phyloP scores from a whole-genome alignment of 2,329 filamentous ascomycete genomes.

The Bretziella fagacearum region DNA sequence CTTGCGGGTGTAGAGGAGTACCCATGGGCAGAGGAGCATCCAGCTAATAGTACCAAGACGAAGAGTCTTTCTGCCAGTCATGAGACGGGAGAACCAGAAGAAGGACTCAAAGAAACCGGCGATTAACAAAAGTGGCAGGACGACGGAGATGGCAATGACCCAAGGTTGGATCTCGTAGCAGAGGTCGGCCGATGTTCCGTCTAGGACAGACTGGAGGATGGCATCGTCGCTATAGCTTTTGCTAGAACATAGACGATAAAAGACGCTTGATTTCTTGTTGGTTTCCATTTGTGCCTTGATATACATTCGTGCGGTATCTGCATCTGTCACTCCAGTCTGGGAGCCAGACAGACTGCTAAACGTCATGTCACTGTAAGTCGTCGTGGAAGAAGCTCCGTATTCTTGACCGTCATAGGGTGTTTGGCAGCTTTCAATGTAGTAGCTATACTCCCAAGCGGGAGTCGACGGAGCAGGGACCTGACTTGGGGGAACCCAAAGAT shows the following conservation, averaged over 20 bases:
- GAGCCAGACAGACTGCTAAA: background rate
- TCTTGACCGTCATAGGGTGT: background rate
- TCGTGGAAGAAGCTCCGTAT: too few relatives aligned
- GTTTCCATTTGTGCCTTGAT: background rate
- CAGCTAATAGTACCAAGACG: conserved; percentile 21
- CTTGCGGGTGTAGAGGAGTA: conserved; percentile 19
- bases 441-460: background rate
- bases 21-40: conserved; percentile 17
- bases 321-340: background rate
- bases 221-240: background rate
- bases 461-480: background rate
- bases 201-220: background rate
- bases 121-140: conserved; percentile 20
- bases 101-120: conserved; percentile 21
- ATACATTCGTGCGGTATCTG: background rate
- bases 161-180: background rate
- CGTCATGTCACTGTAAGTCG: too few relatives aligned
- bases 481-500: background rate
- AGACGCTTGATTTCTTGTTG: background rate
- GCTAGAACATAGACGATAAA: background rate
- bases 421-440: background rate
- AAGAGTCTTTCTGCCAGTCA: conserved; percentile 20
- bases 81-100: conserved; percentile 21
- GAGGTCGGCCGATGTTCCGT: background rate
- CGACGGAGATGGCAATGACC: conserved; percentile 18